Base-by-base conservation (phyloP, 2,329 filamentous ascomycete species). In the Lachnellula arida region DNA sequence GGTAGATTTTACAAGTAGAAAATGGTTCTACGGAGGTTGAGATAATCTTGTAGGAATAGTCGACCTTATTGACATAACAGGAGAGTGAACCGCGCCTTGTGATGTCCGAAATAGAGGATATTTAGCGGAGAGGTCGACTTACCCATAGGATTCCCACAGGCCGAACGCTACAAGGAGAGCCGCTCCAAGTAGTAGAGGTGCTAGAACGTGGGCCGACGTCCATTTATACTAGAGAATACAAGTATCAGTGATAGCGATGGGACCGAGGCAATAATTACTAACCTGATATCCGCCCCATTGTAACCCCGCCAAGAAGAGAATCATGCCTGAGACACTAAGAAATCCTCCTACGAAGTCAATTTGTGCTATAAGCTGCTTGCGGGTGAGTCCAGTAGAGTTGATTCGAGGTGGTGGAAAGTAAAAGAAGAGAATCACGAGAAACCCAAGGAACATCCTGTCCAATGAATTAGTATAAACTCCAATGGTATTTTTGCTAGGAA, bases 271-370 rank as follows among this genome's bases (percentile, higher is more conserved):
- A 22, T 19, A 14, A 19, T 2, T 17, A 44, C 42, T 15, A 19
- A 44, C 42, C 54, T 69, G 66, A 43, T 78, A 78, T 1, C 83
- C 84, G 23, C 81, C 83, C 81, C 82, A 86, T 43, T 75, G 69
- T 39, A 78, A 62, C 2, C 77, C 80, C 42, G 75, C 74, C 66
- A 81, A 75, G 63, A 82, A 77, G 1, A 79, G 66, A 4, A 79
- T 73, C 57, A 81, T 68, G 7, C 80, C 80, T 32, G 68, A 62
- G 48, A 80, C 76, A 23, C 72, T 76, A 7, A 82, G 67, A 14
- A 80, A 63, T 0, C 78, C 79, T 32, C 80, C 80, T 19, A 81
- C 60, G 49, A 74, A 77, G 56, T 83, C 80, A 49, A 80, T 76
- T 48, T 73, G 72, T 19, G 61, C 64, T 19, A 82, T 56, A 11